A percentile compares a stretch with the other conserved stretches of the same genome.
Evolutionary conservation across 441 rosid species (phyloP).

Genomic region (Breynia disticha): DNA sequence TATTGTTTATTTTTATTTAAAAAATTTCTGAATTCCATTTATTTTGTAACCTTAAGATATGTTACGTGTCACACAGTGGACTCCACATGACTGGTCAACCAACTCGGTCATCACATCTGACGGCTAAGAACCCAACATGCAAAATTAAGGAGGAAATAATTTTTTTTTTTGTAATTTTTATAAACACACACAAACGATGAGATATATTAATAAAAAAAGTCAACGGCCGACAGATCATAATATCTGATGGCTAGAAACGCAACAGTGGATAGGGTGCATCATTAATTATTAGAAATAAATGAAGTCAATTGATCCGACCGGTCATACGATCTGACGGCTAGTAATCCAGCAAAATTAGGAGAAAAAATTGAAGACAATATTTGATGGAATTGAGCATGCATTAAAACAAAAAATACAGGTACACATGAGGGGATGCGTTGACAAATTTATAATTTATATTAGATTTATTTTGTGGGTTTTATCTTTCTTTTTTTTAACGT

Average conservation of each 20-base stretch:
- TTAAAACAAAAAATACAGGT: too few relatives aligned
- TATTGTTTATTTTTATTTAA: too few relatives aligned
- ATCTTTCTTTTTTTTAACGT: too few relatives aligned
- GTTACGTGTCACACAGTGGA: conserved; percentile 21
- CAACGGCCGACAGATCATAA: conserved; percentile 1
- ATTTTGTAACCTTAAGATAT: conserved; percentile 6
- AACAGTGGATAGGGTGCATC: background rate
- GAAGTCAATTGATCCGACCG: conserved; percentile 10
- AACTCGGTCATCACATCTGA: conserved; percentile 1
- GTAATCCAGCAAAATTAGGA: background rate
- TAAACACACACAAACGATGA: too few relatives aligned
- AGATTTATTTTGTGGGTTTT: too few relatives aligned
- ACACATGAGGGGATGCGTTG: too few relatives aligned
- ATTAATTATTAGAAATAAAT: background rate
- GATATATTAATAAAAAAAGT: background rate
- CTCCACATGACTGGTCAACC: conserved; percentile 18
- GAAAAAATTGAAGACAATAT: background rate
- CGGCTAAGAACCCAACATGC: background rate
- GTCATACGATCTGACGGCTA: conserved; percentile 6
- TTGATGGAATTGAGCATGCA: background rate
- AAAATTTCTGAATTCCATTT: too few relatives aligned
- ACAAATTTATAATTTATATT: too few relatives aligned
- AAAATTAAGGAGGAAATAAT: background rate
- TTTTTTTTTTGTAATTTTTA: too few relatives aligned
- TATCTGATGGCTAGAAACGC: conserved; percentile 14